Percentiles rank a stretch among this genome's conserved stretches.
These are phyloP conservation scores for Glarea lozoyensis DNA, from an alignment of 495 filamentous ascomycete species.

Conservation along the genomic window DNA sequence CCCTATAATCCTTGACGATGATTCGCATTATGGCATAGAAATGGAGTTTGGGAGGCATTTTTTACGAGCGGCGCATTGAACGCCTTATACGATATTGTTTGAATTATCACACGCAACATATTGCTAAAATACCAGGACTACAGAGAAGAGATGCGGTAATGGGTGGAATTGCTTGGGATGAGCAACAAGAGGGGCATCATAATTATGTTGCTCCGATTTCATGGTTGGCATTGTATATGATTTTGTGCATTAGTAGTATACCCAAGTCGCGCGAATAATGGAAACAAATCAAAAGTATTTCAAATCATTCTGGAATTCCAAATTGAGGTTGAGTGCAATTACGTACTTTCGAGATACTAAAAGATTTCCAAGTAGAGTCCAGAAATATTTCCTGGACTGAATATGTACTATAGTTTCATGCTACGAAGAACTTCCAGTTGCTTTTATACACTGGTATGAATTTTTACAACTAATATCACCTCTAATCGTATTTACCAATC, in stretches of 20 bases:
- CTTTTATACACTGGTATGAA: too few species aligned
- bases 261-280: constrained; percentile 17
- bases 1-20: constrained; percentile 16
- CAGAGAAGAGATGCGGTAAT: constrained; percentile 8
- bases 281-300: neutral
- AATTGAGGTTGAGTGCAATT: too few species aligned
- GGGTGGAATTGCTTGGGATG: too few species aligned
- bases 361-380: neutral
- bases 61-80: constrained; percentile 9
- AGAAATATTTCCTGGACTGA: neutral
- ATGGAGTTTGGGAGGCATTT: constrained; percentile 17
- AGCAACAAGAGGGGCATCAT: neutral
- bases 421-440: neutral
- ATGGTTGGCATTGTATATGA: constrained; percentile 29
- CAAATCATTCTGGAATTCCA: neutral
- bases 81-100: constrained; percentile 19
- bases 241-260: constrained; percentile 28
- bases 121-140: constrained; percentile 7
- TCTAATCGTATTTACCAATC: too few species aligned
- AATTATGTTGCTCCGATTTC: constrained; percentile 9
- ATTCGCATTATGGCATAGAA: constrained; percentile 8
- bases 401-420: too few species aligned
- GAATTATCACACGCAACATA: constrained; percentile 6
- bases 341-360: too few species aligned
- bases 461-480: too few species aligned